These are phyloP conservation scores for Anethum foeniculum DNA, from an alignment of 140 eudicot genomes.

Conservation along the genomic window DNA sequence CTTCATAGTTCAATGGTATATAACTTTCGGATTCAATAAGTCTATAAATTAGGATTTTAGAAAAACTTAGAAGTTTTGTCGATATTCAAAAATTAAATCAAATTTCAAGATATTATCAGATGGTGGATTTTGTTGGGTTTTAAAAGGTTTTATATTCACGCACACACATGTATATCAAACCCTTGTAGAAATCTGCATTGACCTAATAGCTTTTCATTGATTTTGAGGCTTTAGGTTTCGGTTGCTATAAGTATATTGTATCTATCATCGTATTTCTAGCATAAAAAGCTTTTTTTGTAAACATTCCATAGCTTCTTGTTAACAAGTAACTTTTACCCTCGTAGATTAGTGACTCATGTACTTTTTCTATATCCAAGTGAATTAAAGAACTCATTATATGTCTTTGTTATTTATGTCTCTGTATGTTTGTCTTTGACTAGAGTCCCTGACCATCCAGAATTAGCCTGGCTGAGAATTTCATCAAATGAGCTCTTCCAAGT, in stretches of 20 bases:
- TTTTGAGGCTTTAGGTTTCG: background rate
- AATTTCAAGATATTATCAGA: background rate
- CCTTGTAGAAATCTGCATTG: background rate
- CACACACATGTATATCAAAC: background rate
- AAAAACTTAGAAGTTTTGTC: too few species aligned
- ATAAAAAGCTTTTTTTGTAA: too few species aligned
- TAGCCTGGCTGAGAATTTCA: background rate
- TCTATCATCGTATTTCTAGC: too few species aligned
- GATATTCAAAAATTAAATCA: background rate
- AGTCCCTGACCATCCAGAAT: conserved; percentile 25
- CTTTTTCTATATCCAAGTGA: background rate
- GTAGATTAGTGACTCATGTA: background rate
- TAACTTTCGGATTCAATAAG: background rate
- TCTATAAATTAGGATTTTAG: background rate
- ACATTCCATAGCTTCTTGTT: too few species aligned
- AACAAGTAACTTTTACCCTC: too few species aligned
- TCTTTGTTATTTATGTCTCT: conserved; percentile 37
- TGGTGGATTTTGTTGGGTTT: background rate
- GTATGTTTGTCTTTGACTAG: conserved; percentile 37
- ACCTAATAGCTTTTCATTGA: background rate
- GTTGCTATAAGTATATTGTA: background rate
- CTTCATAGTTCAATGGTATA: background rate
- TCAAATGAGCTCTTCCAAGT: conserved; percentile 1
- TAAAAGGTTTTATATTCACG: background rate
- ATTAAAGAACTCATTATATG: background rate